Base-by-base conservation (phyloP, 1,284 basidiomycete genomes). In the Fomitopsis betulina region DNA sequence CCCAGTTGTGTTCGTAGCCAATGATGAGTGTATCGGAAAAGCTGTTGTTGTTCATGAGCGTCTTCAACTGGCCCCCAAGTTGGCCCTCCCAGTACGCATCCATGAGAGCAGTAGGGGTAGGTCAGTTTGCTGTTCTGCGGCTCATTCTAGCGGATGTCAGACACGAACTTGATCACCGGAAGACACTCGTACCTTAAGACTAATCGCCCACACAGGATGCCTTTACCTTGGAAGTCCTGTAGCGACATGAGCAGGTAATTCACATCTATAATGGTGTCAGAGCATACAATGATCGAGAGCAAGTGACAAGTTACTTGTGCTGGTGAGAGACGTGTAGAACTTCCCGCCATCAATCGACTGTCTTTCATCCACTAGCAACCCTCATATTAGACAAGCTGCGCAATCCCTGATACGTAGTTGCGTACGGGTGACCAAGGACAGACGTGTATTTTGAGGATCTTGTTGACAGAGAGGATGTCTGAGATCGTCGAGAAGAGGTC, bases 1-100 rank as follows among this genome's bases (percentile, higher is more conserved):
- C 65, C 81, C 81, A 82, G 62, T 82, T 81, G 60, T 79, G 78
- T 40, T 80, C 79, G 58, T 75, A 80, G 37, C 78, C 80, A 37
- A 81, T 70, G 52, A 82, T 75, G 67, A 78, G 68, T 12, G 75
- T 75, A 45, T 60, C 63, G 1, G 69, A 69, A 62, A 80, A 77
- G 2, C 79, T 77, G 57, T 79, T 75, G 43, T 72, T 71, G 63
- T 81, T 63, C 70, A 83, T 73, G 37, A 81, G 60, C 4, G 67
- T 71, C 6, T 81, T 74, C 4, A 83, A 70, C 6, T 72, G 60
- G 3, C 64, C 66, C n/a, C 73, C 81, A 43, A 83, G 71, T 38
- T 70, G 59, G 1, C 77, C 81, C 62, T 79, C 75, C 23, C 73
- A 70, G 5, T 64, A 66, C 2, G 73, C 72, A 3, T 70, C 70